Conservation (phyloP, 2,329 filamentous ascomycete genomes). For the Fusarium acutatum region DNA sequence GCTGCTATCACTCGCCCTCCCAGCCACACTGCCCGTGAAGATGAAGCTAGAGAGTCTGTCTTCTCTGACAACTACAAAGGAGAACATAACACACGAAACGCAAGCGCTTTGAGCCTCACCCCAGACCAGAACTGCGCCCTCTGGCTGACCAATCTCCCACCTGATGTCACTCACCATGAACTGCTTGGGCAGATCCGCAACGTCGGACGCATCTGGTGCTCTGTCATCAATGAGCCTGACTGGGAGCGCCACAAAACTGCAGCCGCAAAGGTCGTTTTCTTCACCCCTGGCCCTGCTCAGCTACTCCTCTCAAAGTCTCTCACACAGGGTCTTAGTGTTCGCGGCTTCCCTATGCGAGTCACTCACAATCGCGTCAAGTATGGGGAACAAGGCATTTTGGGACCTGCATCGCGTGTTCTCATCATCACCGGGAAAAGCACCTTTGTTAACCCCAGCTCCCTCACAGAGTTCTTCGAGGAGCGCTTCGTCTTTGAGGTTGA, state of each 20-base stretch:
- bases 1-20: slow-evolving; percentile 16
- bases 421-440: slow-evolving; percentile 56
- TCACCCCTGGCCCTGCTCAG: slow-evolving; percentile 51
- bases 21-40: background rate
- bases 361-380: slow-evolving; percentile 60
- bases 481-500: slow-evolving; percentile 60
- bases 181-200: slow-evolving; percentile 56
- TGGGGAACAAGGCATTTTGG: slow-evolving; percentile 40
- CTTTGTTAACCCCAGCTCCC: slow-evolving; percentile 54
- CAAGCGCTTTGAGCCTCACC: slow-evolving; percentile 45
- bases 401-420: slow-evolving; percentile 57
- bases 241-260: slow-evolving; percentile 46
- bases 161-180: slow-evolving; percentile 51
- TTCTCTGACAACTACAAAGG: slow-evolving; percentile 50
- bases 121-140: slow-evolving; percentile 57
- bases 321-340: slow-evolving; percentile 48
- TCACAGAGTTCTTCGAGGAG: slow-evolving; percentile 52
- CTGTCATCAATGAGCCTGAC: slow-evolving; percentile 60
- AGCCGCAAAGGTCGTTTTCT: slow-evolving; percentile 62
- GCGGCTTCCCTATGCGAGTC: slow-evolving; percentile 49
- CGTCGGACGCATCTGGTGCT: slow-evolving; percentile 61
- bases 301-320: slow-evolving; percentile 37
- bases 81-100: slow-evolving; percentile 48
- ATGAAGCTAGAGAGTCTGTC: background rate
- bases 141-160: slow-evolving; percentile 62